phyloP scores from a whole-genome alignment of 345 rosid species.

The Sapria himalayana region DNA sequence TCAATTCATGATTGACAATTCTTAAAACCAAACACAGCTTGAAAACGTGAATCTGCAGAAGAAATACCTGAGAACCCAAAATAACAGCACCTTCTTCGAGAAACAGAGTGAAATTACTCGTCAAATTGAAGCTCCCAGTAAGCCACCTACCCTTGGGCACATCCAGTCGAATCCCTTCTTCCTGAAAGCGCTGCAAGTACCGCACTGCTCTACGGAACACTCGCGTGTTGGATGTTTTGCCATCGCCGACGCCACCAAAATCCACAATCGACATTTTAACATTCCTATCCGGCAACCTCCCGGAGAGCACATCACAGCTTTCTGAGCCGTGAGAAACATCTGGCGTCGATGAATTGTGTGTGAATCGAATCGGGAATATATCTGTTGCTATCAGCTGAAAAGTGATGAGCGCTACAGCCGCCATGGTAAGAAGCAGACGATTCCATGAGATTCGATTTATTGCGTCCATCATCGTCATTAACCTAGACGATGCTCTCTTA shows the following conservation, averaged over 20 bases:
- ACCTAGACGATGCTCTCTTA: too few relatives aligned
- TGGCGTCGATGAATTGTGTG: too few relatives aligned
- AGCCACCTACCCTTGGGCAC: slow-evolving; percentile 73
- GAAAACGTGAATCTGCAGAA: too few relatives aligned
- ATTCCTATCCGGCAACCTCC: slow-evolving; percentile 16
- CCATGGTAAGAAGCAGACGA: too few relatives aligned
- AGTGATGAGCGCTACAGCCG: too few relatives aligned
- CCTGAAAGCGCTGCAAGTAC: slow-evolving; percentile 25
- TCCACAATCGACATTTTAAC: slow-evolving; percentile 50
- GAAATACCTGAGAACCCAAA: slow-evolving; percentile 87
- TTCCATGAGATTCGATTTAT: too few relatives aligned
- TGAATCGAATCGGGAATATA: too few relatives aligned
- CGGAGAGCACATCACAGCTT: slow-evolving; percentile 21
- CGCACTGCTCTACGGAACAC: slow-evolving; percentile 47
- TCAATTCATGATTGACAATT: too few relatives aligned
- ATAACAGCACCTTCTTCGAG: slow-evolving; percentile 62
- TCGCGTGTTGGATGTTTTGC: slow-evolving; percentile 50
- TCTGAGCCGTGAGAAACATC: too few relatives aligned
- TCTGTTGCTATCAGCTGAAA: too few relatives aligned
- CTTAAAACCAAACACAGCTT: too few relatives aligned
- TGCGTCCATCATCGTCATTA: too few relatives aligned
- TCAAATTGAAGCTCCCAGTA: slow-evolving; percentile 83
- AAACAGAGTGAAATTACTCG: slow-evolving; percentile 79
- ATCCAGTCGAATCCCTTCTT: slow-evolving; percentile 57
- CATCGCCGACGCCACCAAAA: slow-evolving; percentile 89